phyloP scores from a whole-genome alignment of 192 early-diverging fungal genomes.

The Oehlia diaphana region DNA sequence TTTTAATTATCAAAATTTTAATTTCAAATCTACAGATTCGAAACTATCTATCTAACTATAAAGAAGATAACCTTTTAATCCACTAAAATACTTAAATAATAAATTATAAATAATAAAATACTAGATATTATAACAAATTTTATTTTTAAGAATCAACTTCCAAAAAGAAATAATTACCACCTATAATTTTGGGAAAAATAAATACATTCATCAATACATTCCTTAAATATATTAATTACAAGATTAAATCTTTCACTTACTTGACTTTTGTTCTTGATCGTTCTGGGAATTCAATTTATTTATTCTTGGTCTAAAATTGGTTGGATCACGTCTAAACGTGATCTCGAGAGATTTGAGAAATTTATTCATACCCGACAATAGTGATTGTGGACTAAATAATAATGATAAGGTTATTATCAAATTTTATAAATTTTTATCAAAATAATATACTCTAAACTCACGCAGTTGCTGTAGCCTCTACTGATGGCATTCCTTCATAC shows the following conservation, averaged over 20 bases:
- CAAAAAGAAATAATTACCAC: conserved; percentile 57
- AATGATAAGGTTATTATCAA: not conserved
- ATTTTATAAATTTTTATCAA: no score
- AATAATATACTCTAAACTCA: conserved; percentile 32
- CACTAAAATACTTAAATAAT: no score
- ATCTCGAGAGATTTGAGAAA: conserved; percentile 91
- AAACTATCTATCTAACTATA: no score
- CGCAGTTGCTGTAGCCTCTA: conserved; percentile 76
- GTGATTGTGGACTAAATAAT: conserved; percentile 70
- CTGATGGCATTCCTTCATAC: conserved; percentile 88
- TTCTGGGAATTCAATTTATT: conserved; percentile 94
- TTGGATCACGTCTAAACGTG: conserved; percentile 96
- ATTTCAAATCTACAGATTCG: no score
- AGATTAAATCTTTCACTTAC: conserved; percentile 3
- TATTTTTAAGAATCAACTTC: conserved; percentile 31
- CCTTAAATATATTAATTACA: not conserved
- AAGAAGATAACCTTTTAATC: no score
- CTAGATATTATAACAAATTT: no score
- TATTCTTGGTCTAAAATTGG: conserved; percentile 96
- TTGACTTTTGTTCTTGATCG: conserved; percentile 94
- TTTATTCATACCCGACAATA: conserved; percentile 94
- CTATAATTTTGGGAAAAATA: not conserved
- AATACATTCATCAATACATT: not conserved
- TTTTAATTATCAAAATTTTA: no score
- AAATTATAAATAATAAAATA: no score